Base-by-base conservation (phyloP, 2,329 filamentous ascomycete species). In the Dactylellina haptotyla region DNA sequence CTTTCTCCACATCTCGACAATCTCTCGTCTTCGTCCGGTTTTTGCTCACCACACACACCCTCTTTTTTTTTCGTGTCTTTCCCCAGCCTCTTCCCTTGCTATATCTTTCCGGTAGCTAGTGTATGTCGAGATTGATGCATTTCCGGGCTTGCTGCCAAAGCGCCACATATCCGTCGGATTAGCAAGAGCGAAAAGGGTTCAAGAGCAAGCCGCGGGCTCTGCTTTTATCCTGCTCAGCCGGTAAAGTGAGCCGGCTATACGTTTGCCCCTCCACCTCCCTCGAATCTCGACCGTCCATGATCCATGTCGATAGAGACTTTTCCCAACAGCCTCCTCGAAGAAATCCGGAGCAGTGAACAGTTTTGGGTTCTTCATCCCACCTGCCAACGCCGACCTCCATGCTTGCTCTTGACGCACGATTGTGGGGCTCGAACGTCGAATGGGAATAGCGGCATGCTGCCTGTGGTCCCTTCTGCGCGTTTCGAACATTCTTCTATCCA, bases 171-270 rank as follows among this genome's bases (percentile, higher is more conserved):
- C n/a, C n/a, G n/a, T n/a, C n/a, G 53, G 34, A 23, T 41, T 53
- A 34, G 25, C 30, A 51, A 12, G n/a, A 51, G 26, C 43, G 41
- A 34, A 53, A 39, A 62, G 32, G 45, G 57, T 50, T 32, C 18
- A 30, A 20, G 50, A 57, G 10, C 10, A 30, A 28, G 50, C n/a
- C n/a, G 53, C 54, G 43, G n/a, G 51, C 45, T 56, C n/a, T 54
- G 54, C 53, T 66, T 71, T 66, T 66, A 73, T 66, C 69, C 69
- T 65, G 59, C 50, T 64, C 32, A 37, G 43, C 59, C 59, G 67
- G 59, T 61, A 65, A 65, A 65, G 59, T 61, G 32, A 71, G 54
- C 61, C 69, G 69, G 69, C 48, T 73, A 66, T 73, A 66, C 45
- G 18, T 66, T 61, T 66, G 61, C 69, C 69, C 66, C 66, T 64